Percentiles rank a stretch among this genome's conserved stretches.
Conservation (phyloP, 768 basidiomycete species). For the Gloeopeniophorella convolvens region DNA sequence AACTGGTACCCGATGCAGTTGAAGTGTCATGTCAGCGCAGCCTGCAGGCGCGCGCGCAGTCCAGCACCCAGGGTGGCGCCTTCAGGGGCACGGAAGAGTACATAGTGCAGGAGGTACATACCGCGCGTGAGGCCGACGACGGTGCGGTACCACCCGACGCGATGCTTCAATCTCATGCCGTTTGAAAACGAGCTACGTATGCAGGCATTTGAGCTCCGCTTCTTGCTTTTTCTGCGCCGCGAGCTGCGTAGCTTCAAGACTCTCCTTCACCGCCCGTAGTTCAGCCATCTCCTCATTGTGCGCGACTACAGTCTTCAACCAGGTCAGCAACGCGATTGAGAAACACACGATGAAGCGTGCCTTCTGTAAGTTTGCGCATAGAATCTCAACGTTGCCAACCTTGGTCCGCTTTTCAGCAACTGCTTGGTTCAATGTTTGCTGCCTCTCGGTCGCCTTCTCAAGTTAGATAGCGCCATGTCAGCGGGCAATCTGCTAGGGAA, state of each 20-base stretch:
- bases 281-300: constrained; percentile 13
- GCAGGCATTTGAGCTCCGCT: constrained; percentile 17
- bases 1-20: constrained; percentile 64
- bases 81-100: constrained; percentile 44
- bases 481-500: no score
- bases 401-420: constrained; percentile 18
- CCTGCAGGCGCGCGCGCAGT: constrained; percentile 52
- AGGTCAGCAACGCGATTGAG: not conserved
- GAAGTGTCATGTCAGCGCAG: constrained; percentile 47
- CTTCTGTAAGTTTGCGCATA: constrained; percentile 18
- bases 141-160: constrained; percentile 26
- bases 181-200: constrained; percentile 19
- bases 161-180: constrained; percentile 18
- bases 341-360: not conserved
- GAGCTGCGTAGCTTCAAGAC: constrained; percentile 12
- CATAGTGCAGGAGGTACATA: constrained; percentile 53
- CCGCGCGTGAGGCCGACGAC: constrained; percentile 47
- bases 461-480: no score
- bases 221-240: constrained; percentile 9
- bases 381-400: constrained; percentile 19
- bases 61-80: constrained; percentile 30
- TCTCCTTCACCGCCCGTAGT: constrained; percentile 16
- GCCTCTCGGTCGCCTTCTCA: constrained; percentile 3
- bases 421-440: constrained; percentile 14
- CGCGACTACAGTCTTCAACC: not conserved